phyloP scores from a whole-genome alignment of 345 rosid species.

The Odontarrhena argentea region DNA sequence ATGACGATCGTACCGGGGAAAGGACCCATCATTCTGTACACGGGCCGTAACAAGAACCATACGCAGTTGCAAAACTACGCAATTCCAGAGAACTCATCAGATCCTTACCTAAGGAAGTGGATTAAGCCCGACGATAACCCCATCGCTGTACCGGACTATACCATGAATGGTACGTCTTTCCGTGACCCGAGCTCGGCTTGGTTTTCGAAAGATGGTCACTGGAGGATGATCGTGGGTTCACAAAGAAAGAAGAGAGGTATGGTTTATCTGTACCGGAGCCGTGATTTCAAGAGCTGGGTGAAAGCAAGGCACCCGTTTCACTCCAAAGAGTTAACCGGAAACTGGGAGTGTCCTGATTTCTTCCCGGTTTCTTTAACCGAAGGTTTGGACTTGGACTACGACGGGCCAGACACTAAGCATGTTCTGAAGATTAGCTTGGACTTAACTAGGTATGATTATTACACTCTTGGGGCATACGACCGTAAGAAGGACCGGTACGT shows the following conservation, averaged over 20 bases:
- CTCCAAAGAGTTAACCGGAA: constrained; percentile 51
- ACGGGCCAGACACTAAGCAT: constrained; percentile 45
- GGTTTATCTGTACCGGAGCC: constrained; percentile 62
- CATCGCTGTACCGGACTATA: constrained; percentile 44
- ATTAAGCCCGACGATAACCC: constrained; percentile 79
- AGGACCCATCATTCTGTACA: constrained; percentile 72
- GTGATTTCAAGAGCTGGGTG: constrained; percentile 64
- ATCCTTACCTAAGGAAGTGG: constrained; percentile 79
- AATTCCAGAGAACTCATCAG: constrained; percentile 63
- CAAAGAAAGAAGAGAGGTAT: constrained; percentile 56
- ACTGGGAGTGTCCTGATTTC: constrained; percentile 97
- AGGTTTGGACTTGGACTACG: constrained; percentile 55
- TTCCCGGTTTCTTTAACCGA: constrained; percentile 56
- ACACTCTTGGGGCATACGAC: constrained; percentile 62
- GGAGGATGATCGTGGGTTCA: constrained; percentile 68
- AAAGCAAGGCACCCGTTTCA: constrained; percentile 75
- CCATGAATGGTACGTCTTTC: constrained; percentile 69
- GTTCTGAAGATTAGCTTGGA: constrained; percentile 80
- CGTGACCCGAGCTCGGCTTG: constrained; percentile 95
- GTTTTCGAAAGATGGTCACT: constrained; percentile 54
- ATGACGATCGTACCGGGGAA: constrained; percentile 68
- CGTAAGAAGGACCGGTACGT: constrained; percentile 47
- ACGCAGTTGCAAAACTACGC: constrained; percentile 79
- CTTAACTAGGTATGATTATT: constrained; percentile 68
- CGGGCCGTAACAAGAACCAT: constrained; percentile 55